A percentile compares a stretch with the other conserved stretches of the same genome.
phyloP scores from a whole-genome alignment of 345 rosid species.

The Melaleuca alternifolia region DNA sequence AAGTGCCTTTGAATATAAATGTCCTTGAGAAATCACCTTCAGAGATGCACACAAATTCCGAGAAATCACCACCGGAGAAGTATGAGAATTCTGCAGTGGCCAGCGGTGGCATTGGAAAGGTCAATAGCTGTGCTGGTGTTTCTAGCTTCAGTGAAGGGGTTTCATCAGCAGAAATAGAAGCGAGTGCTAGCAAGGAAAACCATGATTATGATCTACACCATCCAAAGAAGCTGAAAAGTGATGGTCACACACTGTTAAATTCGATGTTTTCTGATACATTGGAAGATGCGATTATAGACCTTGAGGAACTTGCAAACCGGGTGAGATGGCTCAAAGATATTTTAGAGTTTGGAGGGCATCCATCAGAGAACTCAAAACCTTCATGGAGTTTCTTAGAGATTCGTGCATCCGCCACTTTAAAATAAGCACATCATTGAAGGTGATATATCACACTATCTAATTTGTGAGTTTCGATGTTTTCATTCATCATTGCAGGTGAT shows the following conservation, averaged over 20 bases:
- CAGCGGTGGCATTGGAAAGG: constrained; percentile 2
- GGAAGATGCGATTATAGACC: constrained; percentile 51
- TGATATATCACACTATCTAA: neutral
- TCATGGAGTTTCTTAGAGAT: constrained; percentile 40
- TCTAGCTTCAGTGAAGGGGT: constrained; percentile 9
- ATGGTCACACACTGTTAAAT: constrained; percentile 14
- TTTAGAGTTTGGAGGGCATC: constrained; percentile 14
- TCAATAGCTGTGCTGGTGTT: constrained; percentile 16
- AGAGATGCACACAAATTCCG: neutral
- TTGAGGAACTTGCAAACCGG: constrained; percentile 50
- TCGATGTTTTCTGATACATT: constrained; percentile 26
- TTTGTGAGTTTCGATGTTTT: neutral
- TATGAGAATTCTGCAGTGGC: neutral
- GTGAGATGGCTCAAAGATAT: constrained; percentile 41
- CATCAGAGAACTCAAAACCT: constrained; percentile 6
- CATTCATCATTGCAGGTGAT: neutral
- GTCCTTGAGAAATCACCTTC: neutral
- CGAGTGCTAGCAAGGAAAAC: neutral
- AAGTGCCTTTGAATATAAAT: neutral
- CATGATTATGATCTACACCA: neutral
- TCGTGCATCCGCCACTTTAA: constrained; percentile 11
- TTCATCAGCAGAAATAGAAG: constrained; percentile 8
- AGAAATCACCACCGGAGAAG: neutral
- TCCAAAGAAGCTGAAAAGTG: constrained; percentile 12
- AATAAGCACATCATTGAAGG: neutral